phyloP scores from a whole-genome alignment of 2,329 filamentous ascomycete genomes.

The Verticillium isaacii region DNA sequence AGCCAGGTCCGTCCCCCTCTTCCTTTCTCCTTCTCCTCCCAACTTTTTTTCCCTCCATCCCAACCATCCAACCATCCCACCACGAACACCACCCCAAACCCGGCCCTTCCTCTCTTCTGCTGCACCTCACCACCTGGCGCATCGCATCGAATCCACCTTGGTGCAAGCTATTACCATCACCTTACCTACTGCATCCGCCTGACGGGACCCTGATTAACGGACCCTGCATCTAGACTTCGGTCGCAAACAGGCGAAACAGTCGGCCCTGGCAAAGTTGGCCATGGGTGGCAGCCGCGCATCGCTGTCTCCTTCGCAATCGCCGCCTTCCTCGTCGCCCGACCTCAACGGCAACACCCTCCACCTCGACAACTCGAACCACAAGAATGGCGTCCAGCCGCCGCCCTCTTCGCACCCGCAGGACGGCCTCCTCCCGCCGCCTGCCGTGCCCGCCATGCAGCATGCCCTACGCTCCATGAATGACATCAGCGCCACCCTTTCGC shows the following conservation, averaged over 20 bases:
- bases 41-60: neutral
- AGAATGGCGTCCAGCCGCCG: constrained; percentile 8
- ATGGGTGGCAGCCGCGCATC: constrained; percentile 33
- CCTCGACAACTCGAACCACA: constrained; percentile 7
- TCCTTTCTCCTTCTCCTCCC: neutral
- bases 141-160: neutral
- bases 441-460: constrained; percentile 32
- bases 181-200: constrained; percentile 5
- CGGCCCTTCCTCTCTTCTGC: neutral
- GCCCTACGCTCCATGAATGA: constrained; percentile 38
- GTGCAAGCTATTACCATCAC: neutral
- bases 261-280: constrained; percentile 37
- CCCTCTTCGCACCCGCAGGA: constrained; percentile 21
- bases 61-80: neutral
- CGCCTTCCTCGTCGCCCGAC: neutral
- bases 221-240: constrained; percentile 13
- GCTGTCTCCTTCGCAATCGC: constrained; percentile 19
- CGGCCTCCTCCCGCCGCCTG: constrained; percentile 21
- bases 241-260: constrained; percentile 31
- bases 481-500: constrained; percentile 24
- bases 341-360: constrained; percentile 9
- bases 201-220: neutral
- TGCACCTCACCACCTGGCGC: neutral
- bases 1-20: neutral
- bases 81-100: neutral